Conservation (phyloP, 441 rosid genomes). For the Capsella rubella region DNA sequence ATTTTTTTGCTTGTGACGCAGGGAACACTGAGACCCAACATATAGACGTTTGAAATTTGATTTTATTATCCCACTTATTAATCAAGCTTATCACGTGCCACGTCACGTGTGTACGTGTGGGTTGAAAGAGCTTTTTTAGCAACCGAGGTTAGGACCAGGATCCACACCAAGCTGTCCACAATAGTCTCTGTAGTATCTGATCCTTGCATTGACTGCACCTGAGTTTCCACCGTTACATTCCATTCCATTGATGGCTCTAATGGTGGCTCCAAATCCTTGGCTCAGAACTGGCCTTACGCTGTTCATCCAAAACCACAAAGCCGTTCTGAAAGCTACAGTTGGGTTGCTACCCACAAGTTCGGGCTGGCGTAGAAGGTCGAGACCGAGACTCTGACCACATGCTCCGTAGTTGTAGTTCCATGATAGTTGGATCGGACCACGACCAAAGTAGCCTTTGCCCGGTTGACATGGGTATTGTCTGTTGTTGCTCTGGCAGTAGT, state of each 20-base stretch:
- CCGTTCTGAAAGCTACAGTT: slow-evolving; percentile 55
- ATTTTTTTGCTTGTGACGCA: slow-evolving; percentile 28
- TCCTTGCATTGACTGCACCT: slow-evolving; percentile 53
- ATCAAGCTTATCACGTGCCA: slow-evolving; percentile 6
- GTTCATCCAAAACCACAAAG: slow-evolving; percentile 69
- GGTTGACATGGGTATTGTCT: slow-evolving; percentile 68
- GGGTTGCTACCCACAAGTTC: slow-evolving; percentile 63
- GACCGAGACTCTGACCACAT: slow-evolving; percentile 46
- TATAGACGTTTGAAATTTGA: not conserved
- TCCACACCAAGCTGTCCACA: slow-evolving; percentile 66
- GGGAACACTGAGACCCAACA: slow-evolving; percentile 33
- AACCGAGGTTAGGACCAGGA: slow-evolving; percentile 58
- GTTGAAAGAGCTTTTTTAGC: slow-evolving; percentile 36
- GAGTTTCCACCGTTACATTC: slow-evolving; percentile 61
- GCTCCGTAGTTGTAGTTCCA: slow-evolving; percentile 67
- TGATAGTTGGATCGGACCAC: slow-evolving; percentile 69
- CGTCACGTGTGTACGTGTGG: slow-evolving; percentile 8
- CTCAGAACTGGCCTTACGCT: slow-evolving; percentile 50
- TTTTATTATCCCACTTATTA: slow-evolving; percentile 33
- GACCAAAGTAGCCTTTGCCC: slow-evolving; percentile 57
- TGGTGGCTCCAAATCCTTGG: slow-evolving; percentile 78
- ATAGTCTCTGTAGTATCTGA: slow-evolving; percentile 55
- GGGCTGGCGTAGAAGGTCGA: slow-evolving; percentile 56
- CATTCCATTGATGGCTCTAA: slow-evolving; percentile 60
- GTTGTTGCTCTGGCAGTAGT: slow-evolving; percentile 59